Percentiles rank a stretch among this genome's conserved stretches.
phyloP scores from a whole-genome alignment of 805 yeast species.

The Groenewaldozyma tartarivorans region DNA sequence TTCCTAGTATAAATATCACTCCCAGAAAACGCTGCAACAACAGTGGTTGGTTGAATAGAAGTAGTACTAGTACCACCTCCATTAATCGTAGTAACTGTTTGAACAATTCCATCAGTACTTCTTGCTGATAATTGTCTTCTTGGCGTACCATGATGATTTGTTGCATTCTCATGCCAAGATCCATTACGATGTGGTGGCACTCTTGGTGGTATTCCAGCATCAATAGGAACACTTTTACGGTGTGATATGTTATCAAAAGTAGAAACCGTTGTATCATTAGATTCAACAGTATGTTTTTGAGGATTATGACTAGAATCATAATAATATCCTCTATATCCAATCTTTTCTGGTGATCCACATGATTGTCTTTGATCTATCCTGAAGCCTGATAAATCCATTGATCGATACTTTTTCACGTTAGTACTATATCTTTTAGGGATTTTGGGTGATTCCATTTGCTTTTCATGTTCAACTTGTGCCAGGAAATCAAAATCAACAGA shows the following conservation, averaged over 20 bases:
- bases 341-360: neutral
- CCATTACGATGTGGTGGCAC: constrained; percentile 19
- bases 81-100: neutral
- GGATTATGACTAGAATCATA: no score
- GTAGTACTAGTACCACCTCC: no score
- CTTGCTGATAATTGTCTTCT: neutral
- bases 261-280: neutral
- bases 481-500: no score
- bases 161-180: neutral
- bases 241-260: neutral
- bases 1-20: constrained; percentile 11
- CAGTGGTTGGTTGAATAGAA: no score
- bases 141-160: neutral
- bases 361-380: neutral
- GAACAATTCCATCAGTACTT: neutral
- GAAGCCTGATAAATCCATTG: neutral
- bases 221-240: constrained; percentile 4
- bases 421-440: no score
- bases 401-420: neutral
- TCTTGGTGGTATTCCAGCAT: constrained; percentile 22
- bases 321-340: neutral
- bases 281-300: neutral
- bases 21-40: no score
- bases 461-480: no score
- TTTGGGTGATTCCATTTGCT: no score